Evolutionary conservation across 2,329 filamentous ascomycete species (phyloP).

Genomic region (Pyrenochaeta sp.): DNA sequence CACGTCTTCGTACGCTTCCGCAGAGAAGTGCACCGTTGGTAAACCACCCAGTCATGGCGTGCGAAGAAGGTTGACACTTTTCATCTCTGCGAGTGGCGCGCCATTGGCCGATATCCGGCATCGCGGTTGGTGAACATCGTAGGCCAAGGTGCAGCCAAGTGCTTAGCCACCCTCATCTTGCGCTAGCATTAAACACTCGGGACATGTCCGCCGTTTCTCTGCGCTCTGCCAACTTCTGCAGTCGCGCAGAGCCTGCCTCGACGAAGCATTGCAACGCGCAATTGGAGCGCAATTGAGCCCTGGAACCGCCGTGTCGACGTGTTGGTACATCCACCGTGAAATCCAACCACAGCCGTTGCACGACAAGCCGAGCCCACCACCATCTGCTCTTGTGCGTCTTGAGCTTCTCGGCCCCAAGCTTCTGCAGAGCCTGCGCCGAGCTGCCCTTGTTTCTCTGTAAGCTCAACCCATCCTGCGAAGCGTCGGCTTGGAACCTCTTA

Average conservation of each 20-base stretch:
- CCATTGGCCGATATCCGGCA: slow-evolving; percentile 10
- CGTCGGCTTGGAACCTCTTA: slow-evolving; percentile 21
- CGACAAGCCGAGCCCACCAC: slow-evolving; percentile 2
- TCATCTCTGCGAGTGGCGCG: not conserved
- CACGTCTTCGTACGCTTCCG: not conserved
- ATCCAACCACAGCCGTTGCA: not conserved
- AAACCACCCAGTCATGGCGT: not conserved
- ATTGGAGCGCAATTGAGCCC: slow-evolving; percentile 29
- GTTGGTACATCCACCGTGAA: slow-evolving; percentile 2
- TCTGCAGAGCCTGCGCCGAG: slow-evolving; percentile 23
- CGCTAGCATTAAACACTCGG: slow-evolving; percentile 14
- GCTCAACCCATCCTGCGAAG: slow-evolving; percentile 12
- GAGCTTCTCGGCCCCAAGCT: slow-evolving; percentile 27
- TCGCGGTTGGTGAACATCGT: not conserved
- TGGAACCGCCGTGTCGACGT: not conserved
- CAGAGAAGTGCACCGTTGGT: not conserved
- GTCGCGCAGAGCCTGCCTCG: not conserved
- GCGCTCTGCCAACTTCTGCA: slow-evolving; percentile 13
- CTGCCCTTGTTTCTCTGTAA: slow-evolving; percentile 21
- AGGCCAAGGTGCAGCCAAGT: slow-evolving; percentile 13
- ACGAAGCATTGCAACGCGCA: slow-evolving; percentile 5
- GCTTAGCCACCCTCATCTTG: slow-evolving; percentile 18
- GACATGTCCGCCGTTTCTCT: slow-evolving; percentile 10
- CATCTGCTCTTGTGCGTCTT: slow-evolving; percentile 11
- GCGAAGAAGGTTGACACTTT: not conserved